Evolutionary conservation across 192 early-diverging fungal genomes (phyloP).

Genomic region (Lobulomyces angularis): DNA sequence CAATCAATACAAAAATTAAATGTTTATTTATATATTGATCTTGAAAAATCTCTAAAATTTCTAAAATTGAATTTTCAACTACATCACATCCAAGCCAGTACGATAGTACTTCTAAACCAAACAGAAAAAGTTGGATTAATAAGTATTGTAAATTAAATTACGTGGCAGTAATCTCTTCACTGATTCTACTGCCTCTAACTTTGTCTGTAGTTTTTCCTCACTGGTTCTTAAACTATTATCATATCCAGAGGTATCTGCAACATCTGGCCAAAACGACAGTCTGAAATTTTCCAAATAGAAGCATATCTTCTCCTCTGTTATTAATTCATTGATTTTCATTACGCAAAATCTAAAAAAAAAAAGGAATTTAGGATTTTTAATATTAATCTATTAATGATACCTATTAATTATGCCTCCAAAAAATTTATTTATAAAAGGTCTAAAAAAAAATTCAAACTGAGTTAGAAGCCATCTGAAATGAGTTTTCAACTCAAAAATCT

Average conservation of each 20-base stretch:
- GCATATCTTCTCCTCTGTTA: constrained; percentile 8
- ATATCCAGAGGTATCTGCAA: background rate
- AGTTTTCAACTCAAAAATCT: constrained; percentile 5
- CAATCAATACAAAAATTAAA: constrained; percentile 16
- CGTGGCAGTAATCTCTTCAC: background rate
- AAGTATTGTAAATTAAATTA: background rate
- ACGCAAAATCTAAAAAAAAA: background rate
- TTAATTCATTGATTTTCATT: background rate
- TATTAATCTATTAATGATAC: constrained; percentile 10
- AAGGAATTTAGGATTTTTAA: background rate
- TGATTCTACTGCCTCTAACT: background rate
- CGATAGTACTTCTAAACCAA: constrained; percentile 2
- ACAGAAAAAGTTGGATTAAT: background rate
- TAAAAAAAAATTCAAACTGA: constrained; percentile 18
- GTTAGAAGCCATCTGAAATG: constrained; percentile 11
- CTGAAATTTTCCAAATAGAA: constrained; percentile 6
- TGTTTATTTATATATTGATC: constrained; percentile 22
- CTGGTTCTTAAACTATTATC: too few species aligned
- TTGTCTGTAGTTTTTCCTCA: too few species aligned
- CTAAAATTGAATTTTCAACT: constrained; percentile 6
- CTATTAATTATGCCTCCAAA: constrained; percentile 6
- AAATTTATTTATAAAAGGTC: constrained; percentile 7
- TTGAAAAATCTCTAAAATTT: constrained; percentile 16
- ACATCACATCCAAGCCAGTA: constrained; percentile 6
- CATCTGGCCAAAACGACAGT: constrained; percentile 11